Evolutionary conservation across 768 basidiomycete species (phyloP).

Genomic region (Tulasnella sp.): DNA sequence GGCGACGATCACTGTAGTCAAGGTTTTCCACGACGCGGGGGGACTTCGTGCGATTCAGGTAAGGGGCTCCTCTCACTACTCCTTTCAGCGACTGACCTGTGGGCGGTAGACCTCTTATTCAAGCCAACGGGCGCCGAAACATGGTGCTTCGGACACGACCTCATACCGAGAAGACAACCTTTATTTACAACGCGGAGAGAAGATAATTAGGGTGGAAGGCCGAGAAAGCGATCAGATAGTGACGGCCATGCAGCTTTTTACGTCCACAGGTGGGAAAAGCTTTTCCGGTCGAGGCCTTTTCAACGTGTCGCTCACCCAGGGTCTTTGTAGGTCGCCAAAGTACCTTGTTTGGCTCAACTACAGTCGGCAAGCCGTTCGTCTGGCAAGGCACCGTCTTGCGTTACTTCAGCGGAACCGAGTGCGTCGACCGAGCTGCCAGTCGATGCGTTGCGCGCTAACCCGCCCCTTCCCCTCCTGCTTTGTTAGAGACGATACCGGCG

Average conservation of each 20-base stretch:
- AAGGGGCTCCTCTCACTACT: neutral
- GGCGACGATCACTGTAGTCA: neutral
- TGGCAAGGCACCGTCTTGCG: neutral
- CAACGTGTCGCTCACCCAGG: neutral
- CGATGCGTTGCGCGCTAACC: neutral
- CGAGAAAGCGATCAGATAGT: neutral
- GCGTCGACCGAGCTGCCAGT: neutral
- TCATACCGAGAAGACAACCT: neutral
- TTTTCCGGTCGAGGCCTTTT: neutral
- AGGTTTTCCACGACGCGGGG: neutral
- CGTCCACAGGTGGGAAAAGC: neutral
- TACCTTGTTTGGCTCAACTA: neutral
- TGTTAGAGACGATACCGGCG: neutral
- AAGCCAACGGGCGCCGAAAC: neutral
- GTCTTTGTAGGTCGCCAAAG: neutral
- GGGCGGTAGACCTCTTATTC: neutral
- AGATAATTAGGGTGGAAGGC: neutral
- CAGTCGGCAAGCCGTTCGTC: neutral
- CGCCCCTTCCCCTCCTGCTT: neutral
- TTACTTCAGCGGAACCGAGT: slow-evolving; percentile 4
- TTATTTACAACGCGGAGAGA: neutral
- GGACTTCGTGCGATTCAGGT: neutral
- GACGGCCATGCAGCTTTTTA: neutral
- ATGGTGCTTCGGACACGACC: neutral
- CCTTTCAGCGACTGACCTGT: neutral